Evolutionary conservation across 768 basidiomycete genomes (phyloP).

Genomic region (Phlegmacium glaucopus): DNA sequence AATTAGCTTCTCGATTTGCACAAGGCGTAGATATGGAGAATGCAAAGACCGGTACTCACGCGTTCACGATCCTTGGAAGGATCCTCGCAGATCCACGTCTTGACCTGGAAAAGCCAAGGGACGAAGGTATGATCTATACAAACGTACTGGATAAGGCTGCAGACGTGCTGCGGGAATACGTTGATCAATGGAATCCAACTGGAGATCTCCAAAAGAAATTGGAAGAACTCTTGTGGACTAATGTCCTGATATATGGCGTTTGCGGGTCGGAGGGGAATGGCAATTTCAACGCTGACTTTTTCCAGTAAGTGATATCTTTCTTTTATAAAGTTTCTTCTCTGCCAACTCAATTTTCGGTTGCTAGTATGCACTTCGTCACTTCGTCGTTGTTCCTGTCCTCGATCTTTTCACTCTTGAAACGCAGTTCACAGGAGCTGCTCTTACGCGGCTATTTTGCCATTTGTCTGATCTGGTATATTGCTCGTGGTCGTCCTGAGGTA

Average conservation of each 20-base stretch:
- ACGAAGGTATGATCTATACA: constrained; percentile 3
- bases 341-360: not conserved
- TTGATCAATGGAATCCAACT: constrained; percentile 22
- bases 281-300: constrained; percentile 46
- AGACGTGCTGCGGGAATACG: constrained; percentile 27
- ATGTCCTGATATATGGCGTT: constrained; percentile 41
- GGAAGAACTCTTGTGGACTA: constrained; percentile 51
- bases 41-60: constrained; percentile 7
- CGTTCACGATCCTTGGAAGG: constrained; percentile 16
- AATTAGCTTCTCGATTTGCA: constrained; percentile 13
- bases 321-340: too few relatives aligned
- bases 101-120: not conserved
- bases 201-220: constrained; percentile 40
- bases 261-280: constrained; percentile 17
- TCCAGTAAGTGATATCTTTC: constrained; percentile 33
- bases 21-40: constrained; percentile 3
- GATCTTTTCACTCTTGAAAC: constrained; percentile 28
- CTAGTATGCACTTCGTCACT: constrained; percentile 55
- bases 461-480: constrained; percentile 47
- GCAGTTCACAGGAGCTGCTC: constrained; percentile 38
- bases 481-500: constrained; percentile 47
- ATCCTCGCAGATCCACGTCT: constrained; percentile 11
- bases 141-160: constrained; percentile 22
- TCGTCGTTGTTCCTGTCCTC: constrained; percentile 54
- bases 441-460: constrained; percentile 50